Evolutionary conservation across 148 eudicot genomes (phyloP), one percentile per base, ranked within the genome.

Genomic region (Fallopia convolvulus): DNA sequence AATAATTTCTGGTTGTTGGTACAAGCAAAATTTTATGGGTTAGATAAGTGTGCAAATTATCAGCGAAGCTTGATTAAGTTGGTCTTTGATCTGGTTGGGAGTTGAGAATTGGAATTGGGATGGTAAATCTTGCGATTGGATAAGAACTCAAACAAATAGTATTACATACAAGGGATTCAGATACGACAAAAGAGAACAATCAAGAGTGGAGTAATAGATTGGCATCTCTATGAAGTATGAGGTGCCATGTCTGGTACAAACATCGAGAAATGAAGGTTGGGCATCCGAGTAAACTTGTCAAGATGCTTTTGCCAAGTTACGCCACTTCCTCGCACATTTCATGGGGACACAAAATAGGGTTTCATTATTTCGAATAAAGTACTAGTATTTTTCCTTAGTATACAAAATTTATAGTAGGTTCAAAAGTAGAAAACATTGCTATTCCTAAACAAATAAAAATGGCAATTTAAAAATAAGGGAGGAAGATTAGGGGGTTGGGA

Each of bases 401-500:
- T 26, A 26, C 30, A 26, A 1, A 26, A 26, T 2, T 18, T 17
- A 52, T 52, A 52, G 1, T 52, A 17, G 4, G 5, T 52, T 48
- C 2, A 48, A 7, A 11, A 48, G 47, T 8, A 44, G 15, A 11
- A 48, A 10, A 48, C 50, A 2, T 55, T 55, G 61, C 1, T 20
- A 55, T 55, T 55, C 61, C 20, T 18, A 3, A 8, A 21, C 10
- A 60, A 60, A 23, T 20, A 23, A 58, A 60, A 60, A 60, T 60
- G 66, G 66, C 3, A 23, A 11, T 60, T 21, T 23, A 8, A 13
- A 23, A 4, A 65, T 12, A 6, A 9, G 14, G n/a, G n/a, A 65
- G 72, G 72, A 68, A 15, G 46, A 68, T 68, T 39, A 68, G 72
- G 72, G 72, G 72, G 72, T 68, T 68, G 46, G 18, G 32, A 39